Percentiles rank a stretch among this genome's conserved stretches.
Conservation (phyloP, 2,329 filamentous ascomycete genomes). For the Colletotrichum sp. region DNA sequence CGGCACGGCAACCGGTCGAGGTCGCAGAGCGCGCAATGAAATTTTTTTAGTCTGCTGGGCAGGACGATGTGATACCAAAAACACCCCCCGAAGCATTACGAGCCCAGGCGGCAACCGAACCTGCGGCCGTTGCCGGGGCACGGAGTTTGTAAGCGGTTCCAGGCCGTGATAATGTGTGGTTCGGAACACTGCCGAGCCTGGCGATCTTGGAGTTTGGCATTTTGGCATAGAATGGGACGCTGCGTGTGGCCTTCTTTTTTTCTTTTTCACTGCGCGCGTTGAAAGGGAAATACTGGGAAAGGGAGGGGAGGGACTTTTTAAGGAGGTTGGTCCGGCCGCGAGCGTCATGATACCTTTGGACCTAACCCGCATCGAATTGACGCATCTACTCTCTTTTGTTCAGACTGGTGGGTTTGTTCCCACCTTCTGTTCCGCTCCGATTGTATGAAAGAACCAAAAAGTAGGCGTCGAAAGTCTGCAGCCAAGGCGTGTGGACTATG, state of each 20-base stretch:
- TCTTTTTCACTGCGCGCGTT: background rate
- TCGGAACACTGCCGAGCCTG: background rate
- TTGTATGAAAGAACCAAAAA: constrained; percentile 11
- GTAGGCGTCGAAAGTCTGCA: background rate
- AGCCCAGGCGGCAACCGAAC: background rate
- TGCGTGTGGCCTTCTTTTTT: background rate
- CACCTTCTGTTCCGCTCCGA: background rate
- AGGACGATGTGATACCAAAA: constrained; percentile 17
- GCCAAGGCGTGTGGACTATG: background rate
- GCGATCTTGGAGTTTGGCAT: constrained; percentile 20
- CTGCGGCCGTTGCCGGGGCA: background rate
- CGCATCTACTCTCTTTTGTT: constrained; percentile 16
- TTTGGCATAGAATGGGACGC: constrained; percentile 17
- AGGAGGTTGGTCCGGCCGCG: constrained; percentile 11
- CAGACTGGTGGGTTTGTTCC: background rate
- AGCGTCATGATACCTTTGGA: constrained; percentile 22
- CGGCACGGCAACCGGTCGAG: constrained; percentile 20
- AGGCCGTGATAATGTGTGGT: constrained; percentile 13
- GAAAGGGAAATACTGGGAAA: background rate
- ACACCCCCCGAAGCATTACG: background rate
- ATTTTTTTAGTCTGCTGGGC: constrained; percentile 17
- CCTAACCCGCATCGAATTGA: constrained; percentile 17
- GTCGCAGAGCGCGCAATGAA: constrained; percentile 22
- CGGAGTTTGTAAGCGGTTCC: constrained; percentile 2
- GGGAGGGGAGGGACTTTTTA: background rate